Base-by-base conservation (phyloP, 2,329 filamentous ascomycete genomes). In the Fusarium haematococcum region DNA sequence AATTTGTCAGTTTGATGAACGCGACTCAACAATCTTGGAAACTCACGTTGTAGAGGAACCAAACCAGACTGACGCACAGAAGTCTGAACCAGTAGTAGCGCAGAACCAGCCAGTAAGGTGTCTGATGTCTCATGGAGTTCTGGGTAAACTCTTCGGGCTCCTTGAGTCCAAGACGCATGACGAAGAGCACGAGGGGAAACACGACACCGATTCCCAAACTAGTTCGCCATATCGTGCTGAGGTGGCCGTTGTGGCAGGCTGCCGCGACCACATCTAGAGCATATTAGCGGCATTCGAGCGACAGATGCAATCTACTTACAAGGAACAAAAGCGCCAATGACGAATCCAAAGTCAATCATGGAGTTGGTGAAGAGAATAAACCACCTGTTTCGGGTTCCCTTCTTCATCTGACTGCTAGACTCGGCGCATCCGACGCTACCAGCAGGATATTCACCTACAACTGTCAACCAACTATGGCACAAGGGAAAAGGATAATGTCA, bases 301-400 rank as follows among this genome's bases (percentile, higher is more conserved):
- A 10, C 2, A 1, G 14, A 5, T 1, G 4, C 32, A 1, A 6
- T 7, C 11, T 2, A 77, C 83, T 70, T 45, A 84, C 83, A 89
- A 4, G 95, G 94, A 2, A 97, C 91, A 70, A 97, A 90, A 0
- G 94, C 92, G 10, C 94, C 92, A 65, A 96, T 86, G 2, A 97
- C 93, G 74, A 97, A 98, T 1, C 94, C 95, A 79, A 84, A 89
- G 80, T 97, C 94, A 69, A 97, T 97, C 86, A 95, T 93, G 27
- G 93, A 91, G 82, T 97, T 97, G 56, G 94, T 97, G 82, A 97
- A 97, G 74, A 97, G 87, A 77, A 96, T 94, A 80, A 95, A 98
- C 94, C 95, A 97, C 43, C 93, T 88, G 80, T 98, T 96, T n/a
- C 95, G 88, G 18, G 93, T 92, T 13, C 95, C 95, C 18, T 84